phyloP scores from a whole-genome alignment of 108 stramenopile species.

The Skeletonema tropicum region DNA sequence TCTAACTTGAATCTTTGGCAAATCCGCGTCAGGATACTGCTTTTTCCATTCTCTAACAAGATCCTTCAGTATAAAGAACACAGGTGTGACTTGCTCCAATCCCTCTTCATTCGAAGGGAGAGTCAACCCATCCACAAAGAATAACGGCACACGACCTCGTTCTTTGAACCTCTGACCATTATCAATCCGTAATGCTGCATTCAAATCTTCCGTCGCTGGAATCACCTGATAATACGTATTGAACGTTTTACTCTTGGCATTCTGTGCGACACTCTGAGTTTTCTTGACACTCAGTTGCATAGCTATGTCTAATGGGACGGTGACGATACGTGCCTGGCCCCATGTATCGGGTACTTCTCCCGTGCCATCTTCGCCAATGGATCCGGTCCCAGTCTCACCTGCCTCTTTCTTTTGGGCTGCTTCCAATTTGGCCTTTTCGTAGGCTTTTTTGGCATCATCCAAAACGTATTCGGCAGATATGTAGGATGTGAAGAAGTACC shows the following conservation, averaged over 20 bases:
- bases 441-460: constrained; percentile 50
- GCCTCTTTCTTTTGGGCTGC: constrained; percentile 28
- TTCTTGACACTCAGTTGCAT: constrained; percentile 61
- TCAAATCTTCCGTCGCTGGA: constrained; percentile 63
- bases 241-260: constrained; percentile 40
- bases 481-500: constrained; percentile 41
- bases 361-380: constrained; percentile 35
- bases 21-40: constrained; percentile 35
- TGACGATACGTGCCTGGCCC: constrained; percentile 68
- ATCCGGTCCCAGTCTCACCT: neutral
- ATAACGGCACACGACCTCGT: constrained; percentile 77
- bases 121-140: constrained; percentile 73
- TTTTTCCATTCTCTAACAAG: constrained; percentile 58
- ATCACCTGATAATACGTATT: constrained; percentile 72
- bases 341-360: constrained; percentile 65
- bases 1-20: constrained; percentile 62
- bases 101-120: constrained; percentile 16
- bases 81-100: constrained; percentile 37
- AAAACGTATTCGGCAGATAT: constrained; percentile 36
- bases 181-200: constrained; percentile 68
- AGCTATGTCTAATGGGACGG: constrained; percentile 75
- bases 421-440: constrained; percentile 41
- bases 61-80: constrained; percentile 71
- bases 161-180: constrained; percentile 50
- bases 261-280: constrained; percentile 30